Evolutionary conservation across 306 rosid genomes (phyloP).

Genomic region (Vigna radiata): DNA sequence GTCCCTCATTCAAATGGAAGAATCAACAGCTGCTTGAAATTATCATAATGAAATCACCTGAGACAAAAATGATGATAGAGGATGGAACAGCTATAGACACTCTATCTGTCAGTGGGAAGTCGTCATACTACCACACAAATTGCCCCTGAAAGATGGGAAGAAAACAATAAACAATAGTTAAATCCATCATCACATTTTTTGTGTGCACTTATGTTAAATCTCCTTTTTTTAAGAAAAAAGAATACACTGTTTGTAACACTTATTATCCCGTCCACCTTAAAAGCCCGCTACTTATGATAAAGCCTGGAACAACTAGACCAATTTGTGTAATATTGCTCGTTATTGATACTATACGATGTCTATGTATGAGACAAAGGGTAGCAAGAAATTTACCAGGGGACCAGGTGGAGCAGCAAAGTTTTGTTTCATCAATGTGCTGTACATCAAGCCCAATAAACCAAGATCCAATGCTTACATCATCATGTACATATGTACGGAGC

Average conservation of each 20-base stretch:
- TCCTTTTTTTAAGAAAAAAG: neutral
- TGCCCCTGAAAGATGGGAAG: slow-evolving; percentile 56
- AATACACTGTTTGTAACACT: neutral
- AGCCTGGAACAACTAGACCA: slow-evolving; percentile 7
- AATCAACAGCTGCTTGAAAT: slow-evolving; percentile 39
- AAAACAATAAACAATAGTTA: slow-evolving; percentile 24
- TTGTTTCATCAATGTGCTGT: slow-evolving; percentile 57
- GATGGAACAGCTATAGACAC: slow-evolving; percentile 36
- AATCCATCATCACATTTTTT: slow-evolving; percentile 17
- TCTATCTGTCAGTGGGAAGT: slow-evolving; percentile 29
- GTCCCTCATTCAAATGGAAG: slow-evolving; percentile 36
- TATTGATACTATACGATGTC: neutral
- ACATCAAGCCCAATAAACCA: slow-evolving; percentile 84
- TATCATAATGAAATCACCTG: slow-evolving; percentile 34
- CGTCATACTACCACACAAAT: slow-evolving; percentile 71
- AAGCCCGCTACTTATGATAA: neutral
- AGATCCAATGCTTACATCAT: slow-evolving; percentile 73
- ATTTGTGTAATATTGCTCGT: slow-evolving; percentile 3
- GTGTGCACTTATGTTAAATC: neutral
- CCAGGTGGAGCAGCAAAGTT: slow-evolving; percentile 73
- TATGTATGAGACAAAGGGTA: slow-evolving; percentile 14
- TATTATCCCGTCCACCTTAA: neutral
- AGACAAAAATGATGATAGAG: slow-evolving; percentile 29
- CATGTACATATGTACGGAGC: slow-evolving; percentile 74
- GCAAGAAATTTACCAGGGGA: slow-evolving; percentile 59